Base-by-base conservation (phyloP, 1,284 basidiomycete species). In the Cutaneotrichosporon cutaneum region DNA sequence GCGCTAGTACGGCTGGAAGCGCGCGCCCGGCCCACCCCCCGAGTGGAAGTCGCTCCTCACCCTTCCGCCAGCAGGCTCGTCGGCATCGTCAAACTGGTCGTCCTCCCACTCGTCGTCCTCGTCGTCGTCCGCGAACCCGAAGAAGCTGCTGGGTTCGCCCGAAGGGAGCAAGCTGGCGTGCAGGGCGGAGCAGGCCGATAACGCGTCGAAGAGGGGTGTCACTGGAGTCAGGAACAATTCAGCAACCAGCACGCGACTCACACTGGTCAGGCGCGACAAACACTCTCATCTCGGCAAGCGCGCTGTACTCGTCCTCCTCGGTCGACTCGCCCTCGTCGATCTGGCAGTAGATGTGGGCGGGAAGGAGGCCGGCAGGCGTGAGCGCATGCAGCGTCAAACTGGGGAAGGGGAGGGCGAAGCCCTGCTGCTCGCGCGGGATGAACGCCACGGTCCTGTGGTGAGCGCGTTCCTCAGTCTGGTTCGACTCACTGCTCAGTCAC, bases 41-140 rank as follows among this genome's bases (percentile, higher is more conserved):
- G 87, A 88, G 80, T 86, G 79, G 79, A 90, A 90, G 88, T 91
- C 87, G 79, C 86, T 89, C 87, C 92, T 92, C 88, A 95, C 92
- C 89, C 90, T 88, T 82, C 93, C 93, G 69, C 88, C 87, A 80
- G 89, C 62, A n/a, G 62, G 66, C 35, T 68, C 69, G 30, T 64
- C 65, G n/a, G 61, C 68, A 42, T 66, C 85, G 64, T 87, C 81
- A 65, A 87, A 85, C 18, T 30, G 57, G 16, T 58, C 51, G 47
- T 51, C 55, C 60, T 58, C 56, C 18, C 54, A 66, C 33, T 65
- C 67, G 27, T 58, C 58, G 26, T 62, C 53, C 36, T 63, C 64
- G 68, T 33, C 60, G 21, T 57, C 47, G 36, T 45, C 55, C 30
- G 70, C 70, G 21, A 68, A 63, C 67, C 74, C 75, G 54, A 74